Evolutionary conservation across 2,329 filamentous ascomycete species (phyloP).

Genomic region (Dendrostoma leiphaemia): DNA sequence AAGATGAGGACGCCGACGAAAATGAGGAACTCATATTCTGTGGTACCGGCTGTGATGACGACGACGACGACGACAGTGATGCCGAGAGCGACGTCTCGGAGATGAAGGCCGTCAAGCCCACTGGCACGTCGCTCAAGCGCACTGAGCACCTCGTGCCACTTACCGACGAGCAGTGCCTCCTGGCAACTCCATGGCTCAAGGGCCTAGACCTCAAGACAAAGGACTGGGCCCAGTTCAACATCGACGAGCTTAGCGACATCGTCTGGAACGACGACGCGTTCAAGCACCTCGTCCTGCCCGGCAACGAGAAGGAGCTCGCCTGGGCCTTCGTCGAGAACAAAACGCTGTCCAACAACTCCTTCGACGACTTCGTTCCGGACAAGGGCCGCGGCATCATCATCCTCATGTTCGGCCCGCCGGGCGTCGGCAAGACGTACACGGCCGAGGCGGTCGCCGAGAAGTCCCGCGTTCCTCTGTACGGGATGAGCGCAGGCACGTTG

Average conservation of each 20-base stretch:
- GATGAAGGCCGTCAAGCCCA: constrained; percentile 1
- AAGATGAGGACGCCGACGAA: constrained; percentile 1
- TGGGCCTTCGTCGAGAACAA: constrained; percentile 39
- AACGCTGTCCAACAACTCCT: constrained; percentile 22
- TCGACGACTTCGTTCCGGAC: constrained; percentile 35
- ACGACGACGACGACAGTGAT: neutral
- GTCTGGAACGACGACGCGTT: constrained; percentile 36
- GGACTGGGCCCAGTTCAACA: constrained; percentile 27
- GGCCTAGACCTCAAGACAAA: constrained; percentile 36
- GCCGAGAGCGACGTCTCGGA: neutral
- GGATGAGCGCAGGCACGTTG: constrained; percentile 38
- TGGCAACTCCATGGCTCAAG: constrained; percentile 35
- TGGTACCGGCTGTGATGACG: neutral
- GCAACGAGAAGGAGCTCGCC: constrained; percentile 34
- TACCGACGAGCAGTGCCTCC: constrained; percentile 33
- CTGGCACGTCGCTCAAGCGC: neutral
- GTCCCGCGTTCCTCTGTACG: constrained; percentile 36
- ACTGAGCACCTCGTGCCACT: constrained; percentile 27
- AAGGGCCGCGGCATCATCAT: constrained; percentile 26
- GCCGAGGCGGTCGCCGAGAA: constrained; percentile 38
- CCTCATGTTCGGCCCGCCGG: constrained; percentile 33
- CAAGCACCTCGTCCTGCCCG: constrained; percentile 34
- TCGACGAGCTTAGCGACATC: constrained; percentile 28
- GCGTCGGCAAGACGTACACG: constrained; percentile 38
- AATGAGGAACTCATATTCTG: neutral